phyloP scores from a whole-genome alignment of 2,329 filamentous ascomycete genomes.

The Xylariaceae sp. region DNA sequence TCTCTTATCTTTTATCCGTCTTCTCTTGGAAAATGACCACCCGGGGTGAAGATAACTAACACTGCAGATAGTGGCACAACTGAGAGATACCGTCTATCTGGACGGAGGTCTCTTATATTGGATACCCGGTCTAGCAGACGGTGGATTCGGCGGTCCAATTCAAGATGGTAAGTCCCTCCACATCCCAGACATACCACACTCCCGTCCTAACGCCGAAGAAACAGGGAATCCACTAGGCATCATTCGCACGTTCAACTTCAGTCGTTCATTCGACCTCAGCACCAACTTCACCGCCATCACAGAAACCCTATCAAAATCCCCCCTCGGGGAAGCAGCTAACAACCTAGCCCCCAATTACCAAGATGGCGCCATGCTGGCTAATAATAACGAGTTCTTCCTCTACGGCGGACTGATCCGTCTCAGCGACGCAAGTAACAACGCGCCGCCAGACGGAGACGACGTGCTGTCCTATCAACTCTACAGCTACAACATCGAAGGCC shows the following conservation, averaged over 20 bases:
- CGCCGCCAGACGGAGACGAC: slow-evolving; percentile 37
- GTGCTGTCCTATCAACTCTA: slow-evolving; percentile 49
- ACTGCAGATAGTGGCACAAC: slow-evolving; percentile 31
- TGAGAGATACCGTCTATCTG: slow-evolving; percentile 56
- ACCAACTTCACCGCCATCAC: slow-evolving; percentile 52
- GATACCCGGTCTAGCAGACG: slow-evolving; percentile 45
- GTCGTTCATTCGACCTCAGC: slow-evolving; percentile 46
- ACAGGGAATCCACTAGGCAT: slow-evolving; percentile 48
- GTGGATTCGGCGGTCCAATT: slow-evolving; percentile 27
- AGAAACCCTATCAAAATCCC: slow-evolving; percentile 41
- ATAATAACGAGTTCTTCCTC: slow-evolving; percentile 56
- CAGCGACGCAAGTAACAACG: slow-evolving; percentile 26
- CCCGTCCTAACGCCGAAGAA: slow-evolving; percentile 11
- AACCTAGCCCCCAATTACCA: slow-evolving; percentile 51
- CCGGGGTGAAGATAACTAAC: background rate
- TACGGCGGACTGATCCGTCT: slow-evolving; percentile 52
- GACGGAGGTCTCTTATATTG: slow-evolving; percentile 57
- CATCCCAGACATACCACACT: background rate
- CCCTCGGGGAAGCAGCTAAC: slow-evolving; percentile 40
- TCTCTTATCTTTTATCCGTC: slow-evolving; percentile 8
- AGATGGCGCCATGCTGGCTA: slow-evolving; percentile 61
- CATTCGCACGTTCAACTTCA: slow-evolving; percentile 55
- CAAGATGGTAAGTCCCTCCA: slow-evolving; percentile 39
- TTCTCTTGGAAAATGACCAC: background rate
- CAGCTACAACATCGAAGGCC: slow-evolving; percentile 43